Base-by-base conservation (phyloP, 495 filamentous ascomycete species). In the Endocarpon pusillum region DNA sequence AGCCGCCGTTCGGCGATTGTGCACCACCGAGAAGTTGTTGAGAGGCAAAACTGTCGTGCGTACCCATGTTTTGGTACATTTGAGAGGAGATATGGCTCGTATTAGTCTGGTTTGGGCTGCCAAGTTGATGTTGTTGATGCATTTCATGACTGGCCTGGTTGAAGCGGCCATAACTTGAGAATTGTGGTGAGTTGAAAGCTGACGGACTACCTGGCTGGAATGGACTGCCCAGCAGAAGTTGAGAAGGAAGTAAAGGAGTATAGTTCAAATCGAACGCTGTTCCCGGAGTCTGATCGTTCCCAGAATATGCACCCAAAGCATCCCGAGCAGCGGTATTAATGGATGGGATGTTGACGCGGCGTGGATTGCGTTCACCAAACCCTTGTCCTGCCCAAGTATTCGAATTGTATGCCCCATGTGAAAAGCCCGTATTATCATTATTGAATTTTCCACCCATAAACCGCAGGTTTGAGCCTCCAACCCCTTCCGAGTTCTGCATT, bases 261-360 rank as follows among this genome's bases (percentile, higher is more conserved):
- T 94, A 94, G 56, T 94, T 86, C 91, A 96, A 94, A 50, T 96
- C 86, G 48, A 81, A 93, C 21, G 69, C 83, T 24, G 81, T 84
- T 34, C 81, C 84, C 15, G 89, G 85, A 8, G 76, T 81, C 35
- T 79, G 68, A 32, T 87, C 87, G 45, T 67, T 71, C 27, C 57
- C 59, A 45, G 61, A 70, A 35, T 71, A 69, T 36, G 57, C 55
- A 55, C 58, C 46, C 62, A 64, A 44, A 62, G 67, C 40, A 37
- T 52, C 53, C 43, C 57, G 33, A 39, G 66, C 51, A 47, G 68
- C 54, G 8, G 89, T 96, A 51, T 96, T 94, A 58, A 97, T 94
- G 43, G 78, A 72, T 36, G 85, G 83, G 52, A 96, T 81, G 62
- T 91, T 93, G 19, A 69, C 70, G 24, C 76, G 66, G 52, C 87